These are phyloP conservation scores for Cladosporium sp. DNA, from an alignment of 2,329 filamentous ascomycete species.

Conservation along the genomic window DNA sequence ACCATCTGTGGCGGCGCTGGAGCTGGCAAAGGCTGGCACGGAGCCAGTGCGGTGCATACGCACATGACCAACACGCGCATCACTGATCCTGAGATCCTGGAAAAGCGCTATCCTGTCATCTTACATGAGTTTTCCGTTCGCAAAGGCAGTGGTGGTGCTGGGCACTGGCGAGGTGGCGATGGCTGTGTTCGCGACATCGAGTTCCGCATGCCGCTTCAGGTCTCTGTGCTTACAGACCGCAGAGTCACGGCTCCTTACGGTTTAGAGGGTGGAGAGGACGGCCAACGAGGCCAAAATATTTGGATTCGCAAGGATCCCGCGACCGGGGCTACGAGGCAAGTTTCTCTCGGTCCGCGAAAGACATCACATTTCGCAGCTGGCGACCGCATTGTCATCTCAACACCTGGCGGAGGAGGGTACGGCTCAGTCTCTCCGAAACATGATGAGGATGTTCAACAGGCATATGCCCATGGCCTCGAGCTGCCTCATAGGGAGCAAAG, in stretches of 20 bases:
- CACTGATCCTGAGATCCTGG: slow-evolving; percentile 34
- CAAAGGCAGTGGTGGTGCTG: slow-evolving; percentile 28
- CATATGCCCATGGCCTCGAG: neutral
- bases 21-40: slow-evolving; percentile 31
- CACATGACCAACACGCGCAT: slow-evolving; percentile 38
- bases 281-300: slow-evolving; percentile 28
- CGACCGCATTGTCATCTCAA: slow-evolving; percentile 44
- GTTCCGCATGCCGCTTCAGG: slow-evolving; percentile 26
- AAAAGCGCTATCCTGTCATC: slow-evolving; percentile 34
- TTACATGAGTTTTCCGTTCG: slow-evolving; percentile 31
- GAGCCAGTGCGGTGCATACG: slow-evolving; percentile 31
- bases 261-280: slow-evolving; percentile 30
- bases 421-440: slow-evolving; percentile 58
- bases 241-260: slow-evolving; percentile 33
- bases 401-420: slow-evolving; percentile 78
- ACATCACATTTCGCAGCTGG: slow-evolving; percentile 19
- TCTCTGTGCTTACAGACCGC: slow-evolving; percentile 31
- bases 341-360: slow-evolving; percentile 24
- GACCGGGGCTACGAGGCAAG: slow-evolving; percentile 39
- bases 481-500: neutral
- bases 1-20: slow-evolving; percentile 35
- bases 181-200: slow-evolving; percentile 31
- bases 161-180: slow-evolving; percentile 29
- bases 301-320: slow-evolving; percentile 52
- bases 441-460: slow-evolving; percentile 30